These are phyloP conservation scores for Pyrenochaeta sp. DNA, from an alignment of 2,329 filamentous ascomycete species.

Conservation along the genomic window DNA sequence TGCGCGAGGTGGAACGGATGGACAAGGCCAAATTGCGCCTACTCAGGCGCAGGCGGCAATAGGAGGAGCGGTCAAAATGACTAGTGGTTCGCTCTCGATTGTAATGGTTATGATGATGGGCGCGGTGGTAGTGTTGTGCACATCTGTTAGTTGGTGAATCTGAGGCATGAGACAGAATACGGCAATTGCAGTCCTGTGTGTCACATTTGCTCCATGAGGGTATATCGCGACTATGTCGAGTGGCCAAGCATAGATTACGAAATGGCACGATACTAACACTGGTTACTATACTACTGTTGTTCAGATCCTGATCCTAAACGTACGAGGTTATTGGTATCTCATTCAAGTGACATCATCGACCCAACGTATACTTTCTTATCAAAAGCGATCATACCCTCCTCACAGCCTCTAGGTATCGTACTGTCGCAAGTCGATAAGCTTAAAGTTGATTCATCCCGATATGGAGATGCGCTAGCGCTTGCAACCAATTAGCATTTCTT, in stretches of 20 bases:
- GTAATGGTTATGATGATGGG: slow-evolving; percentile 22
- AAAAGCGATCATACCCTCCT: not conserved
- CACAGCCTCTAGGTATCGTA: slow-evolving; percentile 3
- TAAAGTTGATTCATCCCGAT: not conserved
- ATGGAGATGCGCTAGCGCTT: too few relatives aligned
- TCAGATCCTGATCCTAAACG: not conserved
- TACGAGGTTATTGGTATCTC: not conserved
- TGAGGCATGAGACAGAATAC: not conserved
- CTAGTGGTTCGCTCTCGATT: slow-evolving; percentile 14
- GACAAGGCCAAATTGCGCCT: slow-evolving; percentile 11
- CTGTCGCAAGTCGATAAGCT: slow-evolving; percentile 9
- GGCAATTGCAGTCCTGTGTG: not conserved
- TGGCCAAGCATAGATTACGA: not conserved
- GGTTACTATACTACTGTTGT: not conserved
- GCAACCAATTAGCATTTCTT: too few relatives aligned
- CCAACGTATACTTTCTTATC: not conserved
- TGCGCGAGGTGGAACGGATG: not conserved
- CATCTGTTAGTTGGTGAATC: slow-evolving; percentile 15
- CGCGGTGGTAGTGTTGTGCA: slow-evolving; percentile 15
- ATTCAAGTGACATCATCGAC: not conserved
- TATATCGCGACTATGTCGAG: not conserved
- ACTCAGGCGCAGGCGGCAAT: slow-evolving; percentile 6
- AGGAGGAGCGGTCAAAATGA: slow-evolving; percentile 19
- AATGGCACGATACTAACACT: too few relatives aligned
- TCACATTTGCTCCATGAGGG: not conserved